Conservation (phyloP, 306 rosid species). For the Fagus crenata region DNA sequence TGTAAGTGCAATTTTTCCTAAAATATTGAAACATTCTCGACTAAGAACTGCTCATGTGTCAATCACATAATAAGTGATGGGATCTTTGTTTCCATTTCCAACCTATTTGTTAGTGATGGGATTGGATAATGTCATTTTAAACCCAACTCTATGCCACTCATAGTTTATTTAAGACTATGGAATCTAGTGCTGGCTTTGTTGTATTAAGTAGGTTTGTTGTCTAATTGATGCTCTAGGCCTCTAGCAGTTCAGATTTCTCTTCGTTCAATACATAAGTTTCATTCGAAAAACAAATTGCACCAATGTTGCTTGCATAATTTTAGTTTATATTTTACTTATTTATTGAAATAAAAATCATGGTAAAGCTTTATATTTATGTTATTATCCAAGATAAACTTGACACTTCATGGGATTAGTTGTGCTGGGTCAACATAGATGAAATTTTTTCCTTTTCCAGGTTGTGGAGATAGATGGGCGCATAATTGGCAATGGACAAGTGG, state of each 20-base stretch:
- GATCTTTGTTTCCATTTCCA: background rate
- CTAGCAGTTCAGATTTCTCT: background rate
- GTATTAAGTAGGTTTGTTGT: background rate
- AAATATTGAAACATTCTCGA: slow-evolving; percentile 8
- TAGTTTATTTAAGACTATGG: background rate
- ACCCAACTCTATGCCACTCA: background rate
- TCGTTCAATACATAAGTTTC: background rate
- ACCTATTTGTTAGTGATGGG: background rate
- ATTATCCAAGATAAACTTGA: slow-evolving; percentile 1
- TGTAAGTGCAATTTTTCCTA: slow-evolving; percentile 41
- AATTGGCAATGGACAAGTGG: slow-evolving; percentile 76
- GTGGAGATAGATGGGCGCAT: slow-evolving; percentile 86
- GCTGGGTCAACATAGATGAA: background rate
- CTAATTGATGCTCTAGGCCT: background rate
- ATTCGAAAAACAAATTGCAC: background rate
- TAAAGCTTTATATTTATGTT: background rate
- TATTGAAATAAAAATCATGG: slow-evolving; percentile 1
- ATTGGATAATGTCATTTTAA: background rate
- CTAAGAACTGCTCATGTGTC: background rate
- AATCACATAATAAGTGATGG: background rate
- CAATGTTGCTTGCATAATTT: background rate
- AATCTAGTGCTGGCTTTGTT: background rate
- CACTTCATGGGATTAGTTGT: slow-evolving; percentile 4
- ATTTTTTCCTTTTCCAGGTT: slow-evolving; percentile 45
- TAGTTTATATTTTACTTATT: background rate